Conservation (phyloP, 331 rosid genomes). For the Rhamnella rubrinervis region DNA sequence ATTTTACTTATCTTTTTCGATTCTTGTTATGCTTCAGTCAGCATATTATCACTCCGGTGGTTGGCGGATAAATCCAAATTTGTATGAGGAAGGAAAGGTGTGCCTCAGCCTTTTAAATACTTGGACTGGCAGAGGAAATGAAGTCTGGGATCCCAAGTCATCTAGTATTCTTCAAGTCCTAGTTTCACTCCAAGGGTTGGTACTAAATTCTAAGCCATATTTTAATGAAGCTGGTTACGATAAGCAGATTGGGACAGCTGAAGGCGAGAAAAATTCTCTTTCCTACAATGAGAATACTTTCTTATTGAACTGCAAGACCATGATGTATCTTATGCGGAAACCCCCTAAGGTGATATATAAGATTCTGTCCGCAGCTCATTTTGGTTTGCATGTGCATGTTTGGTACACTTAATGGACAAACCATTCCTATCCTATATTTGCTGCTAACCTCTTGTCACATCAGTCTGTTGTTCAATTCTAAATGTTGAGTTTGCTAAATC, state of each 20-base stretch:
- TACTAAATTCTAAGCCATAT: conserved; percentile 92
- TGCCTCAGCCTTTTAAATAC: conserved; percentile 98
- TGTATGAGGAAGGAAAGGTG: conserved; percentile 98
- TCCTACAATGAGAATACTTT: conserved; percentile 94
- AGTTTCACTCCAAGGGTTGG: conserved; percentile 98
- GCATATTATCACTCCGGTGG: conserved; percentile 99
- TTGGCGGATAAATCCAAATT: conserved; percentile 94
- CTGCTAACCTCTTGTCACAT: background rate
- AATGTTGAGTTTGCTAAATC: too few relatives aligned
- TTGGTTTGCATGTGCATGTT: background rate
- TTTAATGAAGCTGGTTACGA: conserved; percentile 99
- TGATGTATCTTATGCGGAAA: conserved; percentile 89
- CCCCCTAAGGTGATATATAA: conserved; percentile 77
- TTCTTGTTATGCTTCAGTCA: conserved; percentile 61
- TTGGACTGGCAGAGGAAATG: conserved; percentile 99
- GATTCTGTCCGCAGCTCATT: background rate
- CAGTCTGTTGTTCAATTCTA: too few relatives aligned
- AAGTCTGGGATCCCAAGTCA: conserved; percentile 98
- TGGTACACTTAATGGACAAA: background rate
- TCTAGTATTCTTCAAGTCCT: conserved; percentile 98
- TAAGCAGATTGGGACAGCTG: conserved; percentile 93
- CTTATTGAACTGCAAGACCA: conserved; percentile 88
- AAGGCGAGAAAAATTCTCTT: conserved; percentile 95
- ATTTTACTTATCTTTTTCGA: conserved; percentile 14
- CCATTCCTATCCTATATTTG: background rate